Base-by-base conservation (phyloP, 2,329 filamentous ascomycete genomes). In the Niveomyces coronatus region DNA sequence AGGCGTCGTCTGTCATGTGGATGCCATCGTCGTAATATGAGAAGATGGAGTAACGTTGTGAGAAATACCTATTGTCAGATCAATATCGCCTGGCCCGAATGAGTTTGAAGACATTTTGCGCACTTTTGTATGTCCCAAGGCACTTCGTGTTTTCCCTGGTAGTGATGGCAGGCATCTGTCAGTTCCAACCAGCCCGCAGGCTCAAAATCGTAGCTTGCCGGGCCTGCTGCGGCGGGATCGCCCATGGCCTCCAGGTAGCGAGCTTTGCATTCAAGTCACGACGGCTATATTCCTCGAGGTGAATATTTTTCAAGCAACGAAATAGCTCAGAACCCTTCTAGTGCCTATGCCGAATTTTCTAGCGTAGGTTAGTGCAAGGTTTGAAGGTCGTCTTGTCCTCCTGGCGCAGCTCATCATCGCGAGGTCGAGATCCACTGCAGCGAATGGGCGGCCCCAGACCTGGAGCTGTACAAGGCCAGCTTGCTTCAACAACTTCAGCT, bases 1-100 rank as follows among this genome's bases (percentile, higher is more conserved):
- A 98, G 38, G 87, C 83, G 61, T 89, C 82, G 56, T 94, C 80
- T 0, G 93, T 98, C 70, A 98, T 77, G 67, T 79, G 82, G 47
- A 98, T 74, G 39, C 87, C 89, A 42, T 88, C 73, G 55, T 95
- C 82, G 55, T 95, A 98, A 49, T 72, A 73, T 13, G 81, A 80
- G 62, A 94, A 98, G 47, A 98, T 84, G 37, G 79, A 81, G 57
- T 91, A 80, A 43, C 91, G 76, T 53, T 96, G 88, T 13, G 81
- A 71, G 76, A 85, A 98, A 61, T 98, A 98, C 57, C 87, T 93
- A 22, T 5, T 17, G 15, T 30, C 18, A 38, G 14, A 20, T 31
- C 10, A 9, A 10, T 11, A 0, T n/a, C n/a, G n/a, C n/a, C n/a
- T n/a, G n/a, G n/a, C n/a, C n/a, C n/a, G n/a, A n/a, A n/a, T n/a